Evolutionary conservation across 805 yeast genomes (phyloP).

Genomic region (Novakomyces olei): DNA sequence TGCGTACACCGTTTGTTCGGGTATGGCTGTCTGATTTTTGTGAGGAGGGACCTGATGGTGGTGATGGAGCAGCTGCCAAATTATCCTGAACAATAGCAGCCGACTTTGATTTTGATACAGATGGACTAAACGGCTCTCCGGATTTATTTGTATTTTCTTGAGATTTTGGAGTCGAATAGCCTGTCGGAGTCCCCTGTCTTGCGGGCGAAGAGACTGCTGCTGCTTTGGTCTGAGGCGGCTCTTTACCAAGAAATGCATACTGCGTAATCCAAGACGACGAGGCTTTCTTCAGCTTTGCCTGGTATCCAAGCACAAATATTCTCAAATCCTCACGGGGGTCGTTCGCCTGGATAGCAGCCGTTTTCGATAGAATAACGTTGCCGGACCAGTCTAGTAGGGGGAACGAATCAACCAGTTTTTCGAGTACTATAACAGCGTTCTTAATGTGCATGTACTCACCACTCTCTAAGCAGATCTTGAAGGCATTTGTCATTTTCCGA

Average conservation of each 20-base stretch:
- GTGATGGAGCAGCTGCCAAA: no score
- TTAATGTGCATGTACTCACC: slow-evolving; percentile 56
- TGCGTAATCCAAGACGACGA: not conserved
- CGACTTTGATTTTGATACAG: no score
- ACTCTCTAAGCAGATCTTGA: slow-evolving; percentile 23
- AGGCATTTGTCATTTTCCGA: slow-evolving; percentile 22
- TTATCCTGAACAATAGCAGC: no score
- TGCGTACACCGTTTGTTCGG: no score
- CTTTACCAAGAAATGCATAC: not conserved
- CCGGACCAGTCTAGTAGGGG: slow-evolving; percentile 54
- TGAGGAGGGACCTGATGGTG: no score
- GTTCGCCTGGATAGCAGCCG: slow-evolving; percentile 25
- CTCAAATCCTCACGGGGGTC: slow-evolving; percentile 66
- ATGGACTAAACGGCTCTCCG: no score
- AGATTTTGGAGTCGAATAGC: no score
- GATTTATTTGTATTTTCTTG: no score
- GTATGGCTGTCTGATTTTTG: no score
- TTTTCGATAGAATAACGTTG: slow-evolving; percentile 23
- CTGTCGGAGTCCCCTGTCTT: no score
- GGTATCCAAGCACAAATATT: slow-evolving; percentile 30
- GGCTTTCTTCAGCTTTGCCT: not conserved
- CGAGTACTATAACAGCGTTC: slow-evolving; percentile 58
- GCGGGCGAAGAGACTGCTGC: no score
- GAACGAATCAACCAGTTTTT: slow-evolving; percentile 36
- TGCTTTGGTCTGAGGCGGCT: no score